Conservation (phyloP, 306 rosid species). For the Elaeagnus macrophylla region DNA sequence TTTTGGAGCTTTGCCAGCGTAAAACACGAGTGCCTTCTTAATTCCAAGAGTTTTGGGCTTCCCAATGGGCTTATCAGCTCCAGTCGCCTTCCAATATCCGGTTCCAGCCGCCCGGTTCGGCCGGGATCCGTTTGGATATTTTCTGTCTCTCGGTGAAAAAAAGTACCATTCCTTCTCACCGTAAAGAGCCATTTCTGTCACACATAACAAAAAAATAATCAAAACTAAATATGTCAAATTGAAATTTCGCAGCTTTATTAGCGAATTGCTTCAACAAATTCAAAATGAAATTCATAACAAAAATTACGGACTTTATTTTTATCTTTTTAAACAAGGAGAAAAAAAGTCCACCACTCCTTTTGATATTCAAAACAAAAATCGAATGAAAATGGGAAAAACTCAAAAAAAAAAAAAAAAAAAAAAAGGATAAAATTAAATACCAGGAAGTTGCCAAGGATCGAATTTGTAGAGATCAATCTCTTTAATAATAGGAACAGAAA, state of each 20-base stretch:
- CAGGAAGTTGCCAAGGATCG: slow-evolving; percentile 93
- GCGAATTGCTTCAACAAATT: neutral
- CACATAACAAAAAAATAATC: neutral
- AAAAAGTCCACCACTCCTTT: no score
- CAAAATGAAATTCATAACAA: no score
- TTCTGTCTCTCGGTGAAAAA: slow-evolving; percentile 83
- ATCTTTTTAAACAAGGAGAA: no score
- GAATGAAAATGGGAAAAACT: no score
- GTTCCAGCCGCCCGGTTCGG: slow-evolving; percentile 87
- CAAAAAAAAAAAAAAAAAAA: no score
- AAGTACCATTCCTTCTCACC: slow-evolving; percentile 98
- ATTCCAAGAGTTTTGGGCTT: slow-evolving; percentile 75
- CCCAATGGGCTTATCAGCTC: slow-evolving; percentile 90
- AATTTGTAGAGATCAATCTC: slow-evolving; percentile 85
- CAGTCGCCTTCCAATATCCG: slow-evolving; percentile 97
- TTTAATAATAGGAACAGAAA: slow-evolving; percentile 64
- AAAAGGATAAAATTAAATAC: no score
- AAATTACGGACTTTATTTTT: no score
- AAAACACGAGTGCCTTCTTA: slow-evolving; percentile 82
- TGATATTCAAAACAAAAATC: no score
- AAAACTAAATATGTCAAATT: neutral
- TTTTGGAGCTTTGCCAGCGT: slow-evolving; percentile 77
- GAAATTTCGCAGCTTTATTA: neutral
- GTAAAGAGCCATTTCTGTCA: slow-evolving; percentile 47
- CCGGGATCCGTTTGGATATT: slow-evolving; percentile 90